Conservation (phyloP, 108 stramenopile genomes). For the Nannochloropsis salina region DNA sequence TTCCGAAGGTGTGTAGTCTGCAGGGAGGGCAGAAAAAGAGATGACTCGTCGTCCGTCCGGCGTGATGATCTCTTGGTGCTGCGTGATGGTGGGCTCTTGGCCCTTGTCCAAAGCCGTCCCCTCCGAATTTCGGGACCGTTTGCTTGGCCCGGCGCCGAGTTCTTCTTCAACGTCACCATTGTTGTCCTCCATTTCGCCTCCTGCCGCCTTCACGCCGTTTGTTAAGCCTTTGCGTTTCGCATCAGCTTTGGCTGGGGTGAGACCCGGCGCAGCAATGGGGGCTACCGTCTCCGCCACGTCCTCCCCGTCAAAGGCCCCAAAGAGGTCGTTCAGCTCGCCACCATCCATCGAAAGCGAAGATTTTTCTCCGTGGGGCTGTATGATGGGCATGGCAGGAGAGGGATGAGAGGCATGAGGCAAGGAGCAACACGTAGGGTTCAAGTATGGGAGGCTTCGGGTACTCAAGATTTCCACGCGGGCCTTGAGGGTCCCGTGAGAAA, state of each 20-base stretch:
- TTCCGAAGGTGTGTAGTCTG: background rate
- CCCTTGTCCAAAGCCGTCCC: background rate
- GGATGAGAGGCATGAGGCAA: too few relatives aligned
- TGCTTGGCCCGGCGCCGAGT: background rate
- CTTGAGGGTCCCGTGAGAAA: too few relatives aligned
- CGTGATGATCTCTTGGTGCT: conserved; percentile 11
- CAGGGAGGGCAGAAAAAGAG: background rate
- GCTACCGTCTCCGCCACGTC: background rate
- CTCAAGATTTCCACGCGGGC: too few relatives aligned
- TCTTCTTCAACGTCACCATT: background rate
- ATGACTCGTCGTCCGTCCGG: background rate
- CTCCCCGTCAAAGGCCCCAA: conserved; percentile 17
- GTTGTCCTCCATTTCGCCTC: background rate
- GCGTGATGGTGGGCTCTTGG: background rate
- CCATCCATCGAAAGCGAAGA: background rate
- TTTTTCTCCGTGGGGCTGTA: too few relatives aligned
- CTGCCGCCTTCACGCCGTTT: background rate
- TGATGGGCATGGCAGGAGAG: too few relatives aligned
- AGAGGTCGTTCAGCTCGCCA: conserved; percentile 13
- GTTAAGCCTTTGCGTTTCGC: background rate
- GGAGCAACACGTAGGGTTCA: too few relatives aligned
- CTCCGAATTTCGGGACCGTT: background rate
- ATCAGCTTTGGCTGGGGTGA: background rate
- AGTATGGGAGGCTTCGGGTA: too few relatives aligned
- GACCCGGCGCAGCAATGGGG: background rate